A percentile compares a stretch with the other conserved stretches of the same genome.
These are phyloP conservation scores for Hypoxylon rickii DNA, from an alignment of 495 filamentous ascomycete species.

Conservation along the genomic window DNA sequence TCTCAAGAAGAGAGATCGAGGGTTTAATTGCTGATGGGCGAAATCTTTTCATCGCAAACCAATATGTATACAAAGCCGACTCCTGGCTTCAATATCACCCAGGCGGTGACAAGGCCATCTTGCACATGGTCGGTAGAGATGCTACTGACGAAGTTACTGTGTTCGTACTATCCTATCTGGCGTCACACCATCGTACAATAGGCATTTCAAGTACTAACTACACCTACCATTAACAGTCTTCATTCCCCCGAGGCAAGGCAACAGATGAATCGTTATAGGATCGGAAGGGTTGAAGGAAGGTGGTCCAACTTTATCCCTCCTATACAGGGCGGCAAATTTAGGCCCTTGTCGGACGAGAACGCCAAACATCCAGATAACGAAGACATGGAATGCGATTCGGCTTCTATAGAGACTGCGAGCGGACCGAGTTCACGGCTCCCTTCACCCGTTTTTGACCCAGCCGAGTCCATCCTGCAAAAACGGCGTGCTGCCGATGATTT, in stretches of 20 bases:
- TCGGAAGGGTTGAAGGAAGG: slow-evolving; percentile 77
- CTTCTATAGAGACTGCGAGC: slow-evolving; percentile 34
- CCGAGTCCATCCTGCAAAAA: slow-evolving; percentile 40
- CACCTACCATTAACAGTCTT: slow-evolving; percentile 57
- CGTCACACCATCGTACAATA: not conserved
- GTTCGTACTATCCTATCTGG: slow-evolving; percentile 56
- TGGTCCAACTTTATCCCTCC: slow-evolving; percentile 93
- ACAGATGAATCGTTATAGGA: slow-evolving; percentile 80
- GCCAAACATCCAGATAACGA: slow-evolving; percentile 47
- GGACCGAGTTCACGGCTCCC: slow-evolving; percentile 56
- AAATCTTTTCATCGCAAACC: slow-evolving; percentile 78
- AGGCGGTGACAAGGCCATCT: slow-evolving; percentile 88
- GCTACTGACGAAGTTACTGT: slow-evolving; percentile 93
- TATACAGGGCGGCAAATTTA: slow-evolving; percentile 88
- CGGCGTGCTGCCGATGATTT: slow-evolving; percentile 24
- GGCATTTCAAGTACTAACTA: not conserved
- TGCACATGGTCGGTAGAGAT: slow-evolving; percentile 95
- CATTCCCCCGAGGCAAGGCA: slow-evolving; percentile 79
- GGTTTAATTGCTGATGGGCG: slow-evolving; percentile 85
- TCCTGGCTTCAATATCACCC: slow-evolving; percentile 88
- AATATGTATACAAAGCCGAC: slow-evolving; percentile 83
- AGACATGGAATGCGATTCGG: slow-evolving; percentile 44
- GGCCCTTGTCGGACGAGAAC: slow-evolving; percentile 56
- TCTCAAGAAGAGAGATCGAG: slow-evolving; percentile 80
- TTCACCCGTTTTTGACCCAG: slow-evolving; percentile 69